Evolutionary conservation across 2,329 filamentous ascomycete species (phyloP), one percentile per base, ranked within the genome.

Genomic region (Fusarium fracticaudum): DNA sequence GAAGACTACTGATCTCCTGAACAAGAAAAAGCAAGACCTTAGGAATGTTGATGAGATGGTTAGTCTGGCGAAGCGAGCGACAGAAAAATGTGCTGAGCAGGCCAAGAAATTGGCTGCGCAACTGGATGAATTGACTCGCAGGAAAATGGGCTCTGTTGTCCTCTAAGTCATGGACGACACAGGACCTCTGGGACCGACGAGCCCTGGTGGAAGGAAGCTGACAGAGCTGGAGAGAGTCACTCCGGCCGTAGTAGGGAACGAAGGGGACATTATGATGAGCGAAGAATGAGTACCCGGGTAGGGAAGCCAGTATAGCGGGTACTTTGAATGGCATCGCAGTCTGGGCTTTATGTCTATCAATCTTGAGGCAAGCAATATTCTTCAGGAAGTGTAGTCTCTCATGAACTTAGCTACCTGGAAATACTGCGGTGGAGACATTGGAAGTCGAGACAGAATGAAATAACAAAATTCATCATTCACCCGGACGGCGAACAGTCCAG

Each of bases 361-460:
- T n/a, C n/a, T 15, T 6, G 33, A 22, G 33, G 15, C 6, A 20
- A 26, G 13, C 12, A 11, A 12, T 11, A 4, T 3, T 17, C 10
- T 7, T 9, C 9, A 29, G 13, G 12, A 7, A 10, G 5, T 13
- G 24, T 4, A 53, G n/a, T 53, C 13, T 50, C 1, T 26, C 6
- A 37, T 20, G 1, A 51, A 15, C 6, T 26, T 53, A 35, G n/a
- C n/a, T 53, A 53, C 6, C 12, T 8, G 6, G 13, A 15, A 37
- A 35, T 10, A 11, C 6, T 7, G 8, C 12, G 4, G n/a, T 9
- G 3, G 4, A 35, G 4, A 15, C 3, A 6, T 20, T 35, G 17
- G 8, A 26, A 24, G 31, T 24, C 9, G 17, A 5, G 31, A 18
- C 11, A 7, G 17, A 0, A 51, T 33, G 12, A 6, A 2, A 24